These are phyloP conservation scores for Penicillium salamii DNA, from an alignment of 495 filamentous ascomycete species.

Conservation along the genomic window DNA sequence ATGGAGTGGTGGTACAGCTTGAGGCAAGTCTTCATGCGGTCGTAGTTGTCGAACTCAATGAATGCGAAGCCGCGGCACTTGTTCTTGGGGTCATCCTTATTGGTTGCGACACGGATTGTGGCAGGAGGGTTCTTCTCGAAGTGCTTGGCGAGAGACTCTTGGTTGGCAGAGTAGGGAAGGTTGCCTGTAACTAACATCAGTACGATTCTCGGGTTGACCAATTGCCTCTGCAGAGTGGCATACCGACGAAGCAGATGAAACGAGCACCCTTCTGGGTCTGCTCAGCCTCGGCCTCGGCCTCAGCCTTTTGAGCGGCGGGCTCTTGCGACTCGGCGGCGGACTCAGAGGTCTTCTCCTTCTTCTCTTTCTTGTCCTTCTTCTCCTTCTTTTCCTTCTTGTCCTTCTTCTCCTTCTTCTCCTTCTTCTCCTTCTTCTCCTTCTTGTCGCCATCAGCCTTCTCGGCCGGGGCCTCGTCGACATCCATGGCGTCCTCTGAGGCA, in stretches of 20 bases:
- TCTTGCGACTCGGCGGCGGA: constrained; percentile 15
- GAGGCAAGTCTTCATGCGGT: constrained; percentile 91
- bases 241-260: constrained; percentile 86
- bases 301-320: constrained; percentile 7
- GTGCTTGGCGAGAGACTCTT: constrained; percentile 62
- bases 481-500: constrained; percentile 15
- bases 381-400: constrained; percentile 12
- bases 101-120: constrained; percentile 70
- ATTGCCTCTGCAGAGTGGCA: constrained; percentile 4
- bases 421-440: constrained; percentile 11
- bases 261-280: constrained; percentile 48
- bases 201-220: constrained; percentile 4
- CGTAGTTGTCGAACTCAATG: constrained; percentile 84
- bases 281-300: constrained; percentile 15
- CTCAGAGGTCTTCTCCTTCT: constrained; percentile 17
- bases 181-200: constrained; percentile 53
- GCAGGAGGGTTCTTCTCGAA: constrained; percentile 73
- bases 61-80: constrained; percentile 88
- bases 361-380: constrained; percentile 4
- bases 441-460: constrained; percentile 4
- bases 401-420: constrained; percentile 19
- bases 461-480: constrained; percentile 15
- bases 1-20: constrained; percentile 82
- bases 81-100: constrained; percentile 57
- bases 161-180: constrained; percentile 81